Evolutionary conservation across 164 flowering plant species (phyloP).

Genomic region (Sextonia rubra): DNA sequence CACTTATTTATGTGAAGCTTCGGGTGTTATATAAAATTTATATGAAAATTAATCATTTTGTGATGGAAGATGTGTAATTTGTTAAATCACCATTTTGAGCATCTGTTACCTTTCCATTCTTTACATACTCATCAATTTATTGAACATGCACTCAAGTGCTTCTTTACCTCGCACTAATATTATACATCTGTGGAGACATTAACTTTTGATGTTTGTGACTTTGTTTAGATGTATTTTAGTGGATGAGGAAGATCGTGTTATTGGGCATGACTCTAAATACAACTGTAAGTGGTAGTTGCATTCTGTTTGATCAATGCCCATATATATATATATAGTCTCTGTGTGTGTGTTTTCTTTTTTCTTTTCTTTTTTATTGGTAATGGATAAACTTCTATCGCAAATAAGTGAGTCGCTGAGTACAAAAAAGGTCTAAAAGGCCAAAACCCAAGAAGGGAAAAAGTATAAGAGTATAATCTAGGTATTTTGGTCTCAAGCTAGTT

Average conservation of each 20-base stretch:
- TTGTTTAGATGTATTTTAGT: conserved; percentile 85
- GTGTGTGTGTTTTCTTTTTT: too few relatives aligned
- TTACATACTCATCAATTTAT: neutral
- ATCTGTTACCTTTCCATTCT: neutral
- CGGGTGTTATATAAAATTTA: neutral
- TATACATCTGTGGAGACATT: neutral
- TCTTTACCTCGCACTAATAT: neutral
- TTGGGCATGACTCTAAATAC: conserved; percentile 91
- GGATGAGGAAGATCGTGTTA: conserved; percentile 80
- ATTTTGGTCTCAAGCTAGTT: too few relatives aligned
- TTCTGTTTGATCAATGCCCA: too few relatives aligned
- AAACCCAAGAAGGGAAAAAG: too few relatives aligned
- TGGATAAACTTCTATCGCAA: too few relatives aligned
- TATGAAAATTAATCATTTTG: neutral
- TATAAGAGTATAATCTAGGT: too few relatives aligned
- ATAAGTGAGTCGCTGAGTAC: too few relatives aligned
- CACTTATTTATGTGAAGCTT: neutral
- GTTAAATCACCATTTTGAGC: neutral
- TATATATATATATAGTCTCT: too few relatives aligned
- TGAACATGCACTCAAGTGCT: neutral
- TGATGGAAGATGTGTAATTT: neutral
- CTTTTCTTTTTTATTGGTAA: too few relatives aligned
- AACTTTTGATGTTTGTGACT: neutral
- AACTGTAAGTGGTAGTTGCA: conserved; percentile 65
- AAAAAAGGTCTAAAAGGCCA: too few relatives aligned